These are phyloP conservation scores for Antitrichia curtipendula DNA, from an alignment of 225 moss, liverwort and hornwort species.

Conservation along the genomic window DNA sequence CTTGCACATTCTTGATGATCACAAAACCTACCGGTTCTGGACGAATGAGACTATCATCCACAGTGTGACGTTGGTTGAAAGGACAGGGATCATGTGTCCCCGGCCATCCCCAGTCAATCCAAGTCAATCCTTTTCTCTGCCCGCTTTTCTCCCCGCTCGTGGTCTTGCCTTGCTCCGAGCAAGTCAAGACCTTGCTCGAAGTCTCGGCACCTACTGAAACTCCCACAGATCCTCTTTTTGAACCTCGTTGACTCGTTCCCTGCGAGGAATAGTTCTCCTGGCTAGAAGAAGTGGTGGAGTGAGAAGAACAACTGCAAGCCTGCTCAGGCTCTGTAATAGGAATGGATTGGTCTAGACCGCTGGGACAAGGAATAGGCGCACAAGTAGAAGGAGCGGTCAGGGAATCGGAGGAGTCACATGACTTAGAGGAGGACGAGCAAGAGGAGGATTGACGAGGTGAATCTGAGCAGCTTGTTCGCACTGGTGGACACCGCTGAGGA, in stretches of 20 bases:
- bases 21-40: conserved; percentile 8
- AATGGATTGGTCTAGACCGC: neutral
- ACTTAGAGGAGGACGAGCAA: neutral
- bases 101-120: conserved; percentile 46
- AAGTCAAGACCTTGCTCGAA: neutral
- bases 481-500: neutral
- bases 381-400: neutral
- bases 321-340: neutral
- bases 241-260: neutral
- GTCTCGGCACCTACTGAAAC: neutral
- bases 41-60: conserved; percentile 25
- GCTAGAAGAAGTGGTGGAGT: neutral
- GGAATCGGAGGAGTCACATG: neutral
- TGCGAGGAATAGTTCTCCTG: neutral
- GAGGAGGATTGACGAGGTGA: neutral
- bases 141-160: neutral
- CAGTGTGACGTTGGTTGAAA: conserved; percentile 26
- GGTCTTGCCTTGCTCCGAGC: neutral
- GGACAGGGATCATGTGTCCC: conserved; percentile 26
- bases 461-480: neutral
- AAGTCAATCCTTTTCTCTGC: conserved; percentile 12
- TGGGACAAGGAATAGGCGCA: neutral
- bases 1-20: neutral
- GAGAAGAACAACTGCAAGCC: neutral
- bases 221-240: neutral